Percentiles rank a stretch among this genome's conserved stretches.
phyloP scores from a whole-genome alignment of 2,329 filamentous ascomycete genomes.

The Podosphaera fusca region DNA sequence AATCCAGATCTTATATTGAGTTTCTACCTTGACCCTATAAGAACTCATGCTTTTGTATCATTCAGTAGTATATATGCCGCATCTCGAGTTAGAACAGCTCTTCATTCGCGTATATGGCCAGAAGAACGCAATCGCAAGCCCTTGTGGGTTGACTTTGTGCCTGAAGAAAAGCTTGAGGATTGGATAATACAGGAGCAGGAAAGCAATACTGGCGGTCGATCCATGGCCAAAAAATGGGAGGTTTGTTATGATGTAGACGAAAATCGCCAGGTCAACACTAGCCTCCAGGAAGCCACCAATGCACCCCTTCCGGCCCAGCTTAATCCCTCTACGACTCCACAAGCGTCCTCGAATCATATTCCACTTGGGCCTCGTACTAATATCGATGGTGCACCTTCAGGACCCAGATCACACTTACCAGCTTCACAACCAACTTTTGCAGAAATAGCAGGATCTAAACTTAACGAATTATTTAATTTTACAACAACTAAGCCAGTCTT shows the following conservation, averaged over 20 bases:
- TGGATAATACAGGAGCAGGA: constrained; percentile 54
- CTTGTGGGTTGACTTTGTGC: constrained; percentile 77
- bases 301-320: constrained; percentile 8
- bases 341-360: constrained; percentile 8
- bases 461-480: constrained; percentile 35
- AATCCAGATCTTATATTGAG: constrained; percentile 34
- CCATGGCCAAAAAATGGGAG: constrained; percentile 37
- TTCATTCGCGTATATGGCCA: constrained; percentile 70
- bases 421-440: constrained; percentile 1
- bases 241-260: constrained; percentile 41
- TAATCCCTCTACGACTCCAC: constrained; percentile 7
- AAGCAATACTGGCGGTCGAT: constrained; percentile 20
- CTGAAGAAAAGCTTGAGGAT: constrained; percentile 42
- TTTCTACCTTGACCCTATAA: constrained; percentile 66
- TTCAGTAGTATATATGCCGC: constrained; percentile 51
- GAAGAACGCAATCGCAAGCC: constrained; percentile 65
- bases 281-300: constrained; percentile 26
- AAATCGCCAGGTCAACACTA: constrained; percentile 30
- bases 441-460: constrained; percentile 2
- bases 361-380: constrained; percentile 10
- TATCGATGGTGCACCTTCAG: constrained; percentile 14
- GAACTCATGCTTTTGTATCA: constrained; percentile 65
- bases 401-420: constrained; percentile 8
- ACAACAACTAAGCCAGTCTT: constrained; percentile 39
- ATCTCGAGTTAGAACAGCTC: constrained; percentile 45